Percentiles rank a stretch among this genome's conserved stretches.
Evolutionary conservation across 2,329 filamentous ascomycete species (phyloP).

Genomic region (Nemania serpens): DNA sequence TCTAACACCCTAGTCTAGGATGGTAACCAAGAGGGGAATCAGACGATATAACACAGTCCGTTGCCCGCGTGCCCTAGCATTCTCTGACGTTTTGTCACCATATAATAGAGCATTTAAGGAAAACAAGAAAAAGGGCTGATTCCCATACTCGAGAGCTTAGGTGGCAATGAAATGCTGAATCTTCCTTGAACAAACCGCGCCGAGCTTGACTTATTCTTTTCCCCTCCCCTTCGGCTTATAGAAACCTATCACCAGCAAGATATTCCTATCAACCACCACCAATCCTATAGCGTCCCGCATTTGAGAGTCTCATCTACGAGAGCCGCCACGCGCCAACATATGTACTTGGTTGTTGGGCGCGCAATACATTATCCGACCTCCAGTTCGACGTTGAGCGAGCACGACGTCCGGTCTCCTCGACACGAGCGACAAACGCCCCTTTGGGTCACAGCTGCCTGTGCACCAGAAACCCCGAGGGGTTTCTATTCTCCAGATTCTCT

Average conservation of each 20-base stretch:
- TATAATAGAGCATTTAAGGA: slow-evolving; percentile 44
- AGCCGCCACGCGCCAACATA: slow-evolving; percentile 40
- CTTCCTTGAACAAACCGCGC: slow-evolving; percentile 32
- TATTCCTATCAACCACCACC: slow-evolving; percentile 30
- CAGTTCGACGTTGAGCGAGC: slow-evolving; percentile 35
- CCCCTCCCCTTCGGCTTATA: slow-evolving; percentile 35
- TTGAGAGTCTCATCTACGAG: slow-evolving; percentile 33
- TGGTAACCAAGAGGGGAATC: slow-evolving; percentile 48
- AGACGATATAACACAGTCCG: slow-evolving; percentile 53
- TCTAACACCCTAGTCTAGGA: slow-evolving; percentile 42
- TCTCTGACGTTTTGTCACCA: slow-evolving; percentile 42
- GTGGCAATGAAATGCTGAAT: slow-evolving; percentile 41
- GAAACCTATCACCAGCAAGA: slow-evolving; percentile 33
- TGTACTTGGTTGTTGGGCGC: slow-evolving; percentile 43
- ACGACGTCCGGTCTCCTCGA: slow-evolving; percentile 41
- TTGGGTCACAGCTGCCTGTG: slow-evolving; percentile 41
- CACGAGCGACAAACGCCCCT: slow-evolving; percentile 40
- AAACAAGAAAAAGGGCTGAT: slow-evolving; percentile 42
- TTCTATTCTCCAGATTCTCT: slow-evolving; percentile 59
- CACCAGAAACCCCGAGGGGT: slow-evolving; percentile 59
- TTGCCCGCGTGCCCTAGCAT: slow-evolving; percentile 43
- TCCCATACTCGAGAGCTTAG: slow-evolving; percentile 38
- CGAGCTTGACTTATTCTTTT: slow-evolving; percentile 34
- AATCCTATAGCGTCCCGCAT: slow-evolving; percentile 19
- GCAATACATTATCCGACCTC: slow-evolving; percentile 39